Percentiles rank a stretch among this genome's conserved stretches.
Conservation (phyloP, 306 rosid species). For the Luffa acutangula region DNA sequence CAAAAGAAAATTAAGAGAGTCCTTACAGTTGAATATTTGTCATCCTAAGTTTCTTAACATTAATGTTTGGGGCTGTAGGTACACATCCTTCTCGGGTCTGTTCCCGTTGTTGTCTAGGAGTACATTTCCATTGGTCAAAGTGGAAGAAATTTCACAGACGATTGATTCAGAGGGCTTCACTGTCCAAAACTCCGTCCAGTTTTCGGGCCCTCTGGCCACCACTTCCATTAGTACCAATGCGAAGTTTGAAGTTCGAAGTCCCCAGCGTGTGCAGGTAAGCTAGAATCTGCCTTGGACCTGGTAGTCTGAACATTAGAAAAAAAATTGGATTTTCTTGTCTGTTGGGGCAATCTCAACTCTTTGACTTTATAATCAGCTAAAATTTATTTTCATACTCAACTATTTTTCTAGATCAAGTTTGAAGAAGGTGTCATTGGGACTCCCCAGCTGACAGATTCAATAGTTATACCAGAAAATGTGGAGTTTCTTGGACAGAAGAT, state of each 20-base stretch:
- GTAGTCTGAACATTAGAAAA: neutral
- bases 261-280: conserved; percentile 73
- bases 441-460: conserved; percentile 80
- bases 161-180: conserved; percentile 56
- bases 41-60: neutral
- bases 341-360: neutral
- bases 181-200: conserved; percentile 73
- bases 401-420: conserved; percentile 49
- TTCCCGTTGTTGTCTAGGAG: conserved; percentile 72
- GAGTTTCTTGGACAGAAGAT: conserved; percentile 77
- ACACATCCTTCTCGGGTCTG: conserved; percentile 73
- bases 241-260: conserved; percentile 77
- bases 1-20: neutral
- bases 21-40: neutral
- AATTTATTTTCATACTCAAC: neutral
- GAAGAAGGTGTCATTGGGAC: conserved; percentile 86
- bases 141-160: conserved; percentile 84
- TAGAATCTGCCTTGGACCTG: neutral
- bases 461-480: conserved; percentile 77
- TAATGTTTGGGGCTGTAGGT: conserved; percentile 28
- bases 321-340: neutral
- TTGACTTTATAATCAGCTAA: neutral
- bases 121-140: conserved; percentile 52
- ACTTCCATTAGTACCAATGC: conserved; percentile 82
- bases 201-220: conserved; percentile 67